Evolutionary conservation across 306 rosid genomes (phyloP).

Genomic region (Alnus glutinosa): DNA sequence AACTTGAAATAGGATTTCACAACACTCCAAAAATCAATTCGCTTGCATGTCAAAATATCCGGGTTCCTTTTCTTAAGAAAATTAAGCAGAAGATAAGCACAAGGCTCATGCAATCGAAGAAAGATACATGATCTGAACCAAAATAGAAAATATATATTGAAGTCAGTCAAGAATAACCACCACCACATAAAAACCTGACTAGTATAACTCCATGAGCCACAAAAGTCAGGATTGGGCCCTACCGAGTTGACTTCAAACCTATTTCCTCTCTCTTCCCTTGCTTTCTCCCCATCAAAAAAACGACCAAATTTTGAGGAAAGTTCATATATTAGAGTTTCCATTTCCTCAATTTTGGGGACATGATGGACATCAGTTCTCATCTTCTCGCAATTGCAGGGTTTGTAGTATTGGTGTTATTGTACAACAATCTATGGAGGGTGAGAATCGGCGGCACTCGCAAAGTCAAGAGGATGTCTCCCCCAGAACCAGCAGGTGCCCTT

Average conservation of each 20-base stretch:
- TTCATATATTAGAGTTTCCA: not conserved
- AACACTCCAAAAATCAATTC: no score
- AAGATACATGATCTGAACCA: no score
- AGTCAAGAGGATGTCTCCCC: constrained; percentile 12
- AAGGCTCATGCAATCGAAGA: no score
- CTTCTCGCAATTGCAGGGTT: constrained; percentile 16
- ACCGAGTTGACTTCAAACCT: not conserved
- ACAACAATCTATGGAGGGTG: constrained; percentile 16
- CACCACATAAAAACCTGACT: no score
- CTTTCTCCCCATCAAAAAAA: not conserved
- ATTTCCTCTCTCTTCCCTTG: not conserved
- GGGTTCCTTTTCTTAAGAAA: no score
- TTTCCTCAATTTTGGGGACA: not conserved
- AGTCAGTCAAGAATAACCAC: no score
- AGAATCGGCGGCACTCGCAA: not conserved
- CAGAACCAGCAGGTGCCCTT: constrained; percentile 24
- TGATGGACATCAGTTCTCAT: constrained; percentile 23
- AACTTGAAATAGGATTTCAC: no score
- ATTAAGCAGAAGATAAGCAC: no score
- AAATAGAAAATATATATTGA: no score
- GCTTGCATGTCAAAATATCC: no score
- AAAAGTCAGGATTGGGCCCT: not conserved
- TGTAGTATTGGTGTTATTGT: constrained; percentile 6
- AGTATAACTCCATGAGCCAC: no score
- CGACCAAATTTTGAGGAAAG: not conserved